phyloP scores from a whole-genome alignment of 208 protist species.

The Acanthamoeba triangularis region DNA sequence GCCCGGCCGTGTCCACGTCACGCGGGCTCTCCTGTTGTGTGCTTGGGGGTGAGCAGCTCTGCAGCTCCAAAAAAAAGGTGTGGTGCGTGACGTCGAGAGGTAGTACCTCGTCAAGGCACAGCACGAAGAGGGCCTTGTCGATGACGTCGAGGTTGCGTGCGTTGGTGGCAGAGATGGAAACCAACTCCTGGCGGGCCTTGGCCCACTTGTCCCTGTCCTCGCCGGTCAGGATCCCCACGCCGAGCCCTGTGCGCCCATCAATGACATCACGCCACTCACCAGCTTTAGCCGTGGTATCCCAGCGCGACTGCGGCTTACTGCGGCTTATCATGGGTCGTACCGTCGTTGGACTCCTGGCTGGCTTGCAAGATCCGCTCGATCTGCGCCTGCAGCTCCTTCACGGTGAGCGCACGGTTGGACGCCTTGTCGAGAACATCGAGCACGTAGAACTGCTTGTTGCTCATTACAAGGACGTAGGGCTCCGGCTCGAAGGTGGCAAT shows the following conservation, averaged over 20 bases:
- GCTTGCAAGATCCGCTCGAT: neutral
- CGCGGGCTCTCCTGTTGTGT: neutral
- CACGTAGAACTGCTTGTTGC: constrained; percentile 66
- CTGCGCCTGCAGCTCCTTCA: constrained; percentile 48
- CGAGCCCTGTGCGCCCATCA: neutral
- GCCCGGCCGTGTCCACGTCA: constrained; percentile 19
- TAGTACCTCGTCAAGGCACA: constrained; percentile 49
- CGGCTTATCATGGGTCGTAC: neutral
- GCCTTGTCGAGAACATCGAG: constrained; percentile 34
- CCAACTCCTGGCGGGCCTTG: constrained; percentile 22
- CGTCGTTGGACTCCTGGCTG: constrained; percentile 54
- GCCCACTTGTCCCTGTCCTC: constrained; percentile 64
- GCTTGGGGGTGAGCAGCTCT: neutral
- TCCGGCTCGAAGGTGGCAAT: constrained; percentile 22
- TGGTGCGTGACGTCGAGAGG: neutral
- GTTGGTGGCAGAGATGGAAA: constrained; percentile 16
- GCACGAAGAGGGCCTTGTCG: constrained; percentile 62
- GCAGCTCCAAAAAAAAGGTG: too few relatives aligned
- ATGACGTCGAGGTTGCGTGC: neutral
- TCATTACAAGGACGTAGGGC: constrained; percentile 33
- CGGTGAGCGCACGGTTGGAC: neutral
- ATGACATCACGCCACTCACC: neutral
- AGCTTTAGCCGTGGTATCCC: neutral
- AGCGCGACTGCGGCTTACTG: neutral
- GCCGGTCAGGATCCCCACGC: constrained; percentile 36